Percentiles rank a stretch among this genome's conserved stretches.
These are phyloP conservation scores for Chrysosporium keratinophilum DNA, from an alignment of 2,329 filamentous ascomycete species.

Conservation along the genomic window DNA sequence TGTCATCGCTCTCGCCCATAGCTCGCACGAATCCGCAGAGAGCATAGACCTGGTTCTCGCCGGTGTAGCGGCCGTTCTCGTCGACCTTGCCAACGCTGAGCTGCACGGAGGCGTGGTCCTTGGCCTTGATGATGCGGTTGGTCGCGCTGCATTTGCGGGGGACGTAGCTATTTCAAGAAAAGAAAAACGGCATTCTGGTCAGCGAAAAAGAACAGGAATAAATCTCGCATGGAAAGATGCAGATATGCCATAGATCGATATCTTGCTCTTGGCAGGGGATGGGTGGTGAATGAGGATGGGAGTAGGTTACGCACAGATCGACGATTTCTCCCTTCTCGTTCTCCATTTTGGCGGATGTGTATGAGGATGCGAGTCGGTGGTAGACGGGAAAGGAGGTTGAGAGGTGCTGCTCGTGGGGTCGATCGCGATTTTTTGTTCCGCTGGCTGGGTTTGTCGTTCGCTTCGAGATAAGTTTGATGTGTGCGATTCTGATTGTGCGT, in stretches of 20 bases:
- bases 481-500: slow-evolving; percentile 16
- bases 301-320: slow-evolving; percentile 67
- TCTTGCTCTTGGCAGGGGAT: slow-evolving; percentile 3
- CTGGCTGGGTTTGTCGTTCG: slow-evolving; percentile 7
- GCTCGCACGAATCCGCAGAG: slow-evolving; percentile 95
- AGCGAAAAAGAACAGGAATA: not conserved
- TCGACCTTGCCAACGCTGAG: slow-evolving; percentile 96
- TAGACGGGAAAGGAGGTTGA: slow-evolving; percentile 9
- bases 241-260: not conserved
- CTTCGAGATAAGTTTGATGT: slow-evolving; percentile 9
- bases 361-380: slow-evolving; percentile 20
- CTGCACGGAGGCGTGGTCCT: slow-evolving; percentile 98
- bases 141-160: slow-evolving; percentile 97
- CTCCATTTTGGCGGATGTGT: slow-evolving; percentile 67
- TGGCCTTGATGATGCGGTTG: slow-evolving; percentile 99
- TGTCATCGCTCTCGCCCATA: slow-evolving; percentile 96
- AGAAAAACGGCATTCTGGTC: not conserved
- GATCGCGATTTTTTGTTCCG: slow-evolving; percentile 1
- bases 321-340: slow-evolving; percentile 99
- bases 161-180: slow-evolving; percentile 61
- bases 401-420: slow-evolving; percentile 4
- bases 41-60: slow-evolving; percentile 95
- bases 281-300: not conserved
- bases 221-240: not conserved
- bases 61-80: slow-evolving; percentile 93